These are phyloP conservation scores for Globisporangium viniferum DNA, from an alignment of 352 stramenopile species.

Conservation along the genomic window DNA sequence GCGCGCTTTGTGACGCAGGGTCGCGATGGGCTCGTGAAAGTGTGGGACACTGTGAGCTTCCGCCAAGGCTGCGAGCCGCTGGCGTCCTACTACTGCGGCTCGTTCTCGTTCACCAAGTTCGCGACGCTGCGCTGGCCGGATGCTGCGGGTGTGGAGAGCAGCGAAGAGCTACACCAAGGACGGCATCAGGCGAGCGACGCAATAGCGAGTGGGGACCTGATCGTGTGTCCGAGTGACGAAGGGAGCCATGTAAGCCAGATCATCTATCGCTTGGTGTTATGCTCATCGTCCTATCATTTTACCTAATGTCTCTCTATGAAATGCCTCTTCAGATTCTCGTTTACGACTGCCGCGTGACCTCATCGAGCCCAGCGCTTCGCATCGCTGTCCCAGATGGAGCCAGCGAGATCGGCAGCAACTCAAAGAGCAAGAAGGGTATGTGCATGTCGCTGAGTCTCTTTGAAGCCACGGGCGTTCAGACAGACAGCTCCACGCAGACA, in stretches of 20 bases:
- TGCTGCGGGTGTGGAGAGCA: background rate
- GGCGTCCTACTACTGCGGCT: constrained; percentile 47
- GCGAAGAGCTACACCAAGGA: background rate
- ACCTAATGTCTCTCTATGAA: background rate
- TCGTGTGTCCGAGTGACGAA: constrained; percentile 47
- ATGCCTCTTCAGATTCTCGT: constrained; percentile 34
- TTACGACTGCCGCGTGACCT: constrained; percentile 37
- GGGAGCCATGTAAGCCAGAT: constrained; percentile 13
- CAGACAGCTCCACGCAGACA: constrained; percentile 13
- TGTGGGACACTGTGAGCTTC: constrained; percentile 53
- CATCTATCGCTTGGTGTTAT: background rate
- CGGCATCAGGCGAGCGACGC: background rate
- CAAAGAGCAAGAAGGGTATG: constrained; percentile 35
- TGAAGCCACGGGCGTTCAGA: background rate
- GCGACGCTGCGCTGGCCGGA: constrained; percentile 39
- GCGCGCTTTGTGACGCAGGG: constrained; percentile 62
- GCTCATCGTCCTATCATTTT: background rate
- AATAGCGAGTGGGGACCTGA: constrained; percentile 21
- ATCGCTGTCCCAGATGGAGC: constrained; percentile 26
- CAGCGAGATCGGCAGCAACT: background rate
- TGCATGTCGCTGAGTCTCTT: constrained; percentile 39
- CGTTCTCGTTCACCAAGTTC: constrained; percentile 67
- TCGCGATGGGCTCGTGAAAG: constrained; percentile 62
- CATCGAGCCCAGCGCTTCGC: constrained; percentile 25
- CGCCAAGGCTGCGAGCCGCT: constrained; percentile 21